phyloP scores from a whole-genome alignment of 2,329 filamentous ascomycete species.

The Pseudogymnoascus sp. region DNA sequence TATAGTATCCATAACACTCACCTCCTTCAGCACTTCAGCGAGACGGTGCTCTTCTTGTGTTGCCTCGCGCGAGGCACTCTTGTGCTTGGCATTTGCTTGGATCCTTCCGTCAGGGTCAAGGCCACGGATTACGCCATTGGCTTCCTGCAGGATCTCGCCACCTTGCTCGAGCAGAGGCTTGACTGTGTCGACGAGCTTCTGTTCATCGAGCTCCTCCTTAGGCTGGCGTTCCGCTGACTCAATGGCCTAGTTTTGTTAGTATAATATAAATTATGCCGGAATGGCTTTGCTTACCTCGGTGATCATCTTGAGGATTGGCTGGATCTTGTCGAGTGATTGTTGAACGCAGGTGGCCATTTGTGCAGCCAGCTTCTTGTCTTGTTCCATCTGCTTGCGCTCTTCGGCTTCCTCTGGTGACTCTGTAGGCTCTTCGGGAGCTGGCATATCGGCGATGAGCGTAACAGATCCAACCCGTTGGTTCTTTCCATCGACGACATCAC shows the following conservation, averaged over 20 bases:
- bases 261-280: conserved; percentile 27
- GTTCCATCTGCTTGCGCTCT: conserved; percentile 48
- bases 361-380: conserved; percentile 69
- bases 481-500: conserved; percentile 64
- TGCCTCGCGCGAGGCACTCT: conserved; percentile 65
- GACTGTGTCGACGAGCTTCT: conserved; percentile 77
- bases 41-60: conserved; percentile 78
- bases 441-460: conserved; percentile 56
- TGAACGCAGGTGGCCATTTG: conserved; percentile 68
- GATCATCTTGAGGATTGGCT: conserved; percentile 81
- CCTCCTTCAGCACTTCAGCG: conserved; percentile 76
- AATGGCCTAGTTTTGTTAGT: conserved; percentile 49
- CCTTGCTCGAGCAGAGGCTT: conserved; percentile 85
- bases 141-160: conserved; percentile 72
- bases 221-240: conserved; percentile 73
- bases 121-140: conserved; percentile 78
- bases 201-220: conserved; percentile 83
- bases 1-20: conserved; percentile 23
- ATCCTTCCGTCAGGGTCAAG: conserved; percentile 86
- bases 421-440: conserved; percentile 39
- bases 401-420: conserved; percentile 54
- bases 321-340: conserved; percentile 74
- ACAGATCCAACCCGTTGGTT: conserved; percentile 61
- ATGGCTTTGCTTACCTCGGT: conserved; percentile 51
- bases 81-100: conserved; percentile 75